These are phyloP conservation scores for Hamigera avellanea DNA, from an alignment of 495 filamentous ascomycete species.

Conservation along the genomic window DNA sequence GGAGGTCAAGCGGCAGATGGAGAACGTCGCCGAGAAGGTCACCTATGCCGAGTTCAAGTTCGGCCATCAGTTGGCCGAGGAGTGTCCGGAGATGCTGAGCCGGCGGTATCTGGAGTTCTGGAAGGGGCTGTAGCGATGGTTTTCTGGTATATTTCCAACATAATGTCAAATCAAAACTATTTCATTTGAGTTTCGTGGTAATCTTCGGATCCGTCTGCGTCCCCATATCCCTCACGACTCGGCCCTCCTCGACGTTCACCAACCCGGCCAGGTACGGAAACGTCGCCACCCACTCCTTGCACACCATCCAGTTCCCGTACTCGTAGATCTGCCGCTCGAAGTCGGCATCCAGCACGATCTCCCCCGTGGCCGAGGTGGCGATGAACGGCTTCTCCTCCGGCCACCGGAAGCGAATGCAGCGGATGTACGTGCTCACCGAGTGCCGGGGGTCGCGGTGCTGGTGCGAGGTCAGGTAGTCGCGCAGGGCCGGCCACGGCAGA, in stretches of 20 bases:
- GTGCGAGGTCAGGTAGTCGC: conserved; percentile 12
- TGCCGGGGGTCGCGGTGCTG: background rate
- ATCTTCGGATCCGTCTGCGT: too few species aligned
- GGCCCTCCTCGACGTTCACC: background rate
- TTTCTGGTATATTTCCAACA: too few species aligned
- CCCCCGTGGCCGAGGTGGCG: background rate
- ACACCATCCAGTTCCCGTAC: background rate
- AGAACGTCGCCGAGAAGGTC: too few species aligned
- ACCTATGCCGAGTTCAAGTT: too few species aligned
- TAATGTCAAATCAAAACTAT: too few species aligned
- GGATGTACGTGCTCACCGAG: background rate
- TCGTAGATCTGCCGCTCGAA: background rate
- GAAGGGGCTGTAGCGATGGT: too few species aligned
- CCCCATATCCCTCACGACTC: too few species aligned
- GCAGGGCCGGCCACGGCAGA: conserved; percentile 13
- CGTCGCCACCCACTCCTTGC: background rate
- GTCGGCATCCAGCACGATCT: background rate
- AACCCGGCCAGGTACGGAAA: background rate
- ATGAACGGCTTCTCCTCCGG: background rate
- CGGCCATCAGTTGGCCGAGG: too few species aligned
- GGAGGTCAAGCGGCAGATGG: too few species aligned
- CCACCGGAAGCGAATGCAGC: background rate
- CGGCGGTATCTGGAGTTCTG: too few species aligned
- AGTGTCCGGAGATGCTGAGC: too few species aligned
- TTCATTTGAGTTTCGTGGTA: too few species aligned